These are phyloP conservation scores for Rhizopus stolonifer DNA, from an alignment of 371 early-diverging fungal genomes.

Conservation along the genomic window DNA sequence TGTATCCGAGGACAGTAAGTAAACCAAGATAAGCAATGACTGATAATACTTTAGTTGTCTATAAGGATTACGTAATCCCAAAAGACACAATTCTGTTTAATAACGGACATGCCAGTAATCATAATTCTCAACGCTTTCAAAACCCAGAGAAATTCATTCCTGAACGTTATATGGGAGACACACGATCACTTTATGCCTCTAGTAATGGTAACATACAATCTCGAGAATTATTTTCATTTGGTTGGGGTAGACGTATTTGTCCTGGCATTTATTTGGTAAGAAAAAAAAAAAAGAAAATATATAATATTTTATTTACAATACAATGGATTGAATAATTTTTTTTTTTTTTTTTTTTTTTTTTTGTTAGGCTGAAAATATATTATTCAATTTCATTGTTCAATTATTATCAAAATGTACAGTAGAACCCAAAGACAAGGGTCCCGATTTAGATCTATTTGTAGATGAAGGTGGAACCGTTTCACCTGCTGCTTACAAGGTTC, in stretches of 20 bases:
- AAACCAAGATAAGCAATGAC: background rate
- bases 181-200: slow-evolving; percentile 5
- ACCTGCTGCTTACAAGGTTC: background rate
- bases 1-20: slow-evolving; percentile 12
- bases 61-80: too few relatives aligned
- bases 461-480: background rate
- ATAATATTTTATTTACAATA: too few relatives aligned
- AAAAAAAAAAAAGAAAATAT: too few relatives aligned
- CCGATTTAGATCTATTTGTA: background rate
- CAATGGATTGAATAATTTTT: too few relatives aligned
- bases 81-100: slow-evolving; percentile 7
- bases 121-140: slow-evolving; percentile 4
- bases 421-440: slow-evolving; percentile 2
- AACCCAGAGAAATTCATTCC: slow-evolving; percentile 8
- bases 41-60: background rate
- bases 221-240: slow-evolving; percentile 21
- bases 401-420: background rate
- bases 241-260: too few relatives aligned
- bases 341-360: too few relatives aligned
- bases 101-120: slow-evolving; percentile 12
- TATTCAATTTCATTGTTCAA: background rate
- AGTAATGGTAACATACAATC: slow-evolving; percentile 11
- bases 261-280: slow-evolving; percentile 12
- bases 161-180: slow-evolving; percentile 11
- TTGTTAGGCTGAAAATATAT: slow-evolving; percentile 4